These are phyloP conservation scores for Hysterium pulicare DNA, from an alignment of 2,329 filamentous ascomycete genomes.

Conservation along the genomic window DNA sequence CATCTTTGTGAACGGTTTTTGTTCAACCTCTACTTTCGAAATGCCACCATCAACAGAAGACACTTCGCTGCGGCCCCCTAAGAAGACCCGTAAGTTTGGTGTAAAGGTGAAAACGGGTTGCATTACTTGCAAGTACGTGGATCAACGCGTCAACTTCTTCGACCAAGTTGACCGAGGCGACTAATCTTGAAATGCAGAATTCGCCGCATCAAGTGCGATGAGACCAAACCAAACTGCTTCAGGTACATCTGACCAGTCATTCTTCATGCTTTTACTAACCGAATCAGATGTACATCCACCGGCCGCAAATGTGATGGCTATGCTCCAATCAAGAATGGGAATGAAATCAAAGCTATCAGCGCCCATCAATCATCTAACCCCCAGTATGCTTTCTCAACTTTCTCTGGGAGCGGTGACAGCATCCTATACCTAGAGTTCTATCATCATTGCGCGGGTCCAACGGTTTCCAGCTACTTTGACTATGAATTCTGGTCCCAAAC, in stretches of 20 bases:
- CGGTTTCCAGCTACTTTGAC: slow-evolving; percentile 32
- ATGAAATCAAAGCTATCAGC: slow-evolving; percentile 4
- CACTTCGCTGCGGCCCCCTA: too few relatives aligned
- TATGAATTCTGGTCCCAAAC: slow-evolving; percentile 42
- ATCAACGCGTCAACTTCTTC: not conserved
- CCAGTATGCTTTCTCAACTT: slow-evolving; percentile 8
- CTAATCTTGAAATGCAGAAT: slow-evolving; percentile 14
- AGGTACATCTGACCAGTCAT: slow-evolving; percentile 11
- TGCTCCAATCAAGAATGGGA: slow-evolving; percentile 3
- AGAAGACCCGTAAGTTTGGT: too few relatives aligned
- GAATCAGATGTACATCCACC: slow-evolving; percentile 27
- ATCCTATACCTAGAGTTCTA: slow-evolving; percentile 41
- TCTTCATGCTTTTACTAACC: slow-evolving; percentile 6
- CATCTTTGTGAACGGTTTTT: too few relatives aligned
- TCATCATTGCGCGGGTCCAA: slow-evolving; percentile 34
- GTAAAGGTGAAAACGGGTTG: slow-evolving; percentile 26
- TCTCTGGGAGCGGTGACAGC: slow-evolving; percentile 13
- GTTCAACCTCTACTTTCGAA: too few relatives aligned
- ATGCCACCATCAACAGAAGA: too few relatives aligned
- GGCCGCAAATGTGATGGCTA: slow-evolving; percentile 32
- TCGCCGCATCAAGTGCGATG: slow-evolving; percentile 21
- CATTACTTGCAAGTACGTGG: slow-evolving; percentile 23
- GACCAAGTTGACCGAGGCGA: too few relatives aligned
- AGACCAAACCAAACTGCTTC: slow-evolving; percentile 17
- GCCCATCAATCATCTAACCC: slow-evolving; percentile 3